Evolutionary conservation across 495 filamentous ascomycete species (phyloP).

Genomic region (Tuber brumale): DNA sequence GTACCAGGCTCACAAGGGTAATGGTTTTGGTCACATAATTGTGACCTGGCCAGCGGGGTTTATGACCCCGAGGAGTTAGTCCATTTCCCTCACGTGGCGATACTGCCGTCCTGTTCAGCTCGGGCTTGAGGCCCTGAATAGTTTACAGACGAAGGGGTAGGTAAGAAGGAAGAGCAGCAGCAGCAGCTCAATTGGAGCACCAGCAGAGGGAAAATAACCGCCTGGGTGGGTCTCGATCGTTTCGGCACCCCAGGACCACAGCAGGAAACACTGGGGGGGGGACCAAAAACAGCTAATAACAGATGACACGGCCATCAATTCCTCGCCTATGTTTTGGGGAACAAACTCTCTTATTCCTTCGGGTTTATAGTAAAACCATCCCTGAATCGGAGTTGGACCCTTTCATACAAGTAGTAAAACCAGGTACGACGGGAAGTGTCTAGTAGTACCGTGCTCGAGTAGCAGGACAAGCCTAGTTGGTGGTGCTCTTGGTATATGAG

Average conservation of each 20-base stretch:
- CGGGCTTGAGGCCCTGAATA: background rate
- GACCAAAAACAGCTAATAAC: background rate
- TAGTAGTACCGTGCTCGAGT: slow-evolving; percentile 1
- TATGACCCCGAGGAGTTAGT: background rate
- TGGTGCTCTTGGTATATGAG: slow-evolving; percentile 1
- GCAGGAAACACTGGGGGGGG: background rate
- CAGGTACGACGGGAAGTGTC: background rate
- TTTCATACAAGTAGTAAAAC: background rate
- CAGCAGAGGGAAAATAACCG: background rate
- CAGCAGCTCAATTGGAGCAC: background rate
- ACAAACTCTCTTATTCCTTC: background rate
- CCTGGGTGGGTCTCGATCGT: background rate
- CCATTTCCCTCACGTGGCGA: background rate
- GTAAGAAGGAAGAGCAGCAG: no score
- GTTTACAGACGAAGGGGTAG: background rate
- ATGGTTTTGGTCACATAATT: background rate
- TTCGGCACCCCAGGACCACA: background rate
- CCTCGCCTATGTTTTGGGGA: background rate
- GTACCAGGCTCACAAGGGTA: background rate
- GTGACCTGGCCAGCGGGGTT: background rate
- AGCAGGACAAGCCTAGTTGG: slow-evolving; percentile 9
- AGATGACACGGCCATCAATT: background rate
- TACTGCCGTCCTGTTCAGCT: background rate
- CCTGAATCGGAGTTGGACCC: background rate
- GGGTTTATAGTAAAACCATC: background rate